These are phyloP conservation scores for Hypoxylon rubiginosum DNA, from an alignment of 2,329 filamentous ascomycete species.

Conservation along the genomic window DNA sequence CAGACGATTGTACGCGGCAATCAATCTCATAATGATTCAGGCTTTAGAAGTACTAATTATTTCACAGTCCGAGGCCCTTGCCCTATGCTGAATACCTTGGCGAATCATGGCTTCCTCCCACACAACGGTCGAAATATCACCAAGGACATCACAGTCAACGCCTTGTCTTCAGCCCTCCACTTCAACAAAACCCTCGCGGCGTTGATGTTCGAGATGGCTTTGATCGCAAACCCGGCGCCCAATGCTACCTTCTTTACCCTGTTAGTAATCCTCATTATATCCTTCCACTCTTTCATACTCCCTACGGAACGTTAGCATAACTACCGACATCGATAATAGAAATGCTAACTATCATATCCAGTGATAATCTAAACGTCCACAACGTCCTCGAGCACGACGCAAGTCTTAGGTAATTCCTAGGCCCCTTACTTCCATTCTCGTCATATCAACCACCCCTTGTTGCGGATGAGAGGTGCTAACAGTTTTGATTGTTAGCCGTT, in stretches of 20 bases:
- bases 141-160: slow-evolving; percentile 54
- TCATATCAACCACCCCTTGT: too few species aligned
- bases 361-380: slow-evolving; percentile 60
- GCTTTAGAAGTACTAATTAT: slow-evolving; percentile 6
- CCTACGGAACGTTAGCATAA: not conserved
- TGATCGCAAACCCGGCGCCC: slow-evolving; percentile 58
- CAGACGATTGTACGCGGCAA: slow-evolving; percentile 26
- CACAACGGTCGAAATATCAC: slow-evolving; percentile 61
- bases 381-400: slow-evolving; percentile 65
- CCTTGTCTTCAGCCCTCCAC: slow-evolving; percentile 58
- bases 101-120: slow-evolving; percentile 64
- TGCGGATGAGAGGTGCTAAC: too few species aligned
- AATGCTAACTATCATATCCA: slow-evolving; percentile 2
- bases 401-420: slow-evolving; percentile 56
- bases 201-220: slow-evolving; percentile 59
- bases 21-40: not conserved
- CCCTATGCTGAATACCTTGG: slow-evolving; percentile 66
- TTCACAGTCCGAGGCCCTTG: slow-evolving; percentile 58
- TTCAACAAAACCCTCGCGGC: slow-evolving; percentile 56
- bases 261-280: slow-evolving; percentile 14
- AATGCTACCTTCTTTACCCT: slow-evolving; percentile 60
- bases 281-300: slow-evolving; percentile 26
- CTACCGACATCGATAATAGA: not conserved
- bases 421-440: not conserved
- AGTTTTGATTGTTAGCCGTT: slow-evolving; percentile 53